Evolutionary conservation across 2,329 filamentous ascomycete species (phyloP).

Genomic region (Pezicula rhizophila): DNA sequence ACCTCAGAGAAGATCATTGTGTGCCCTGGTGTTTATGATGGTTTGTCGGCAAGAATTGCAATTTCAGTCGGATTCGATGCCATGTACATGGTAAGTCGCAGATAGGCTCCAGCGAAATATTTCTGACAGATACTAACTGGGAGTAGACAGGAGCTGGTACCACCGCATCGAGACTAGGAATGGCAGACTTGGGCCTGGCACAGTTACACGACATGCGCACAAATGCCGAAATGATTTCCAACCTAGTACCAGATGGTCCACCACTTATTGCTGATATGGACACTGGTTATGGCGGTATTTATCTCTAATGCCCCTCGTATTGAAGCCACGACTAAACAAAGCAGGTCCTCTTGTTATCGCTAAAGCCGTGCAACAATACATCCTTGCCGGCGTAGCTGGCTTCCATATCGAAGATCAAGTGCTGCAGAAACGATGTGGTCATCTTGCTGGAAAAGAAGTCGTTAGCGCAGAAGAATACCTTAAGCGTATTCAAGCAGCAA

Average conservation of each 20-base stretch:
- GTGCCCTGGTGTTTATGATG: conserved; percentile 63
- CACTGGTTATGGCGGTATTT: conserved; percentile 33
- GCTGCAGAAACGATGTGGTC: conserved; percentile 59
- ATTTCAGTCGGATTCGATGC: conserved; percentile 54
- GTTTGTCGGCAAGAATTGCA: conserved; percentile 57
- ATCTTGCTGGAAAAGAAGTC: conserved; percentile 54
- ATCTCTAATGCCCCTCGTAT: background rate
- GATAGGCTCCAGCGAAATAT: background rate
- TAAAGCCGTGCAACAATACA: conserved; percentile 47
- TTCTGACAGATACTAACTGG: too few species aligned
- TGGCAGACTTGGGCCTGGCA: conserved; percentile 44
- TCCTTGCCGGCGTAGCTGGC: conserved; percentile 49
- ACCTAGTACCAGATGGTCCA: conserved; percentile 40
- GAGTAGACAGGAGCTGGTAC: conserved; percentile 40
- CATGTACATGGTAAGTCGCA: conserved; percentile 32
- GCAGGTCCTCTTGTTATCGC: conserved; percentile 35
- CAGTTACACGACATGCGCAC: conserved; percentile 45
- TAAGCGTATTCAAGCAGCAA: conserved; percentile 52
- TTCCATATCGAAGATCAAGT: conserved; percentile 60
- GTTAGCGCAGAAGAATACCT: conserved; percentile 44
- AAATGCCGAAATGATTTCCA: conserved; percentile 48
- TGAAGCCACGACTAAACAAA: too few species aligned
- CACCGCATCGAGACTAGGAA: conserved; percentile 39
- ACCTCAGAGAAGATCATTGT: conserved; percentile 40
- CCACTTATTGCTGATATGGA: conserved; percentile 46